Base-by-base conservation (phyloP, 2,329 filamentous ascomycete genomes). In the Fusarium nodosum region DNA sequence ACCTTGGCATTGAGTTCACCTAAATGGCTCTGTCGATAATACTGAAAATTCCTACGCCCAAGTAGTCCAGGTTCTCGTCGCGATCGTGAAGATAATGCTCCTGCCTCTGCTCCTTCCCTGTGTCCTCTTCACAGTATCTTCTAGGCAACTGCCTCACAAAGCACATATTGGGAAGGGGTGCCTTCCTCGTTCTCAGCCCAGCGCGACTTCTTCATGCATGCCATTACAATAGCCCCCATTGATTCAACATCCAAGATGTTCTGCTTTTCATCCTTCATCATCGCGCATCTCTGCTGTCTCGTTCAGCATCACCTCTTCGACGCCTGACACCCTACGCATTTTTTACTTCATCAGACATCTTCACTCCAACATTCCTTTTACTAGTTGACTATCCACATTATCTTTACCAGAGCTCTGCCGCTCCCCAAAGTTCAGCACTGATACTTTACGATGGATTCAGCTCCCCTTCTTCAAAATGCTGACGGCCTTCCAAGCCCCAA, bases 381-480 rank as follows among this genome's bases (percentile, higher is more conserved):
- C 6, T 34, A 56, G 9, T 2, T 20, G 4, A 46, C 44, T 10
- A 8, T 15, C 13, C n/a, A 9, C 30, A 63, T 59, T 47, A 38
- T 28, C 41, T 45, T 16, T 24, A 53, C 24, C 20, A 60, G 46
- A 30, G 2, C 31, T 56, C 54, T 33, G 16, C 39, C 22, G 9
- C 15, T n/a, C 3, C 26, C 22, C 16, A 12, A 10, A 26, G 11
- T 41, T 39, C 33, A 16, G 22, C 41, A 31, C 16, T n/a, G 56
- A 50, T 47, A 16, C 45, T 44, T 20, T 64, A 57, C 31, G 33
- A 79, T 80, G 78, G 78, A 78, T 34, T 76, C 76, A 4, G 75
- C 77, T 20, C 79, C 79, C 38, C 77, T 81, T 36, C 79, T 81
- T 39, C 60, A 69, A 18, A 71, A 71, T 50, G 58, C 68, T 10